Conservation (phyloP, 2,329 filamentous ascomycete genomes). For the Coniochaeta prunicola region DNA sequence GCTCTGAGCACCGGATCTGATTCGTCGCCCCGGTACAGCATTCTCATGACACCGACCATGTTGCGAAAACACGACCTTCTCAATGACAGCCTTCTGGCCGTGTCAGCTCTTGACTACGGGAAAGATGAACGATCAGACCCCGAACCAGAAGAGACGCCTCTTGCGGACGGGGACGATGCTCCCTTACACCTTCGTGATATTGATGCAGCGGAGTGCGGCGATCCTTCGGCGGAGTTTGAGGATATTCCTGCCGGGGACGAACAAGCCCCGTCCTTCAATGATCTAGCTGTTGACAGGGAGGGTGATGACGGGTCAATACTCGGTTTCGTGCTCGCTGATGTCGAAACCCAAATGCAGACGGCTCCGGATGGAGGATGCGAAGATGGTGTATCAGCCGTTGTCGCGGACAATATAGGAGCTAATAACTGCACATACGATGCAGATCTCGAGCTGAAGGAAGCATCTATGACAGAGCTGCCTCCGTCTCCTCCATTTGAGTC, state of each 20-base stretch:
- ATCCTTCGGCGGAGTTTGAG: background rate
- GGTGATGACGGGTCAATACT: background rate
- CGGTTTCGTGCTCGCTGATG: background rate
- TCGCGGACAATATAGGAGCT: background rate
- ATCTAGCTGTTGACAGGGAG: too few relatives aligned
- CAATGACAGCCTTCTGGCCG: background rate
- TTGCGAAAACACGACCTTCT: background rate
- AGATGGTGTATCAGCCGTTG: background rate
- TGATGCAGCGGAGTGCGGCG: background rate
- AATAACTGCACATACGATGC: background rate
- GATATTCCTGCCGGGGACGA: background rate
- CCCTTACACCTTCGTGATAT: background rate
- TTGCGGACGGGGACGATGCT: background rate
- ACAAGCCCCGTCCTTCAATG: too few relatives aligned
- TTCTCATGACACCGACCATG: slow-evolving; percentile 17
- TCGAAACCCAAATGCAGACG: background rate
- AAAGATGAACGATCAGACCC: background rate
- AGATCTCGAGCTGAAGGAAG: background rate
- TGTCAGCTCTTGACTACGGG: background rate
- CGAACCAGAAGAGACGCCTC: background rate
- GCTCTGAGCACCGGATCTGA: slow-evolving; percentile 20
- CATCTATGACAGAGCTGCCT: background rate
- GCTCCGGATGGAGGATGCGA: background rate
- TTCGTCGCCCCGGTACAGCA: slow-evolving; percentile 20
- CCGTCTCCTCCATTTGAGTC: background rate